Evolutionary conservation across 1,139 yeast species (phyloP).

Genomic region (Insectozyma bohioensis): DNA sequence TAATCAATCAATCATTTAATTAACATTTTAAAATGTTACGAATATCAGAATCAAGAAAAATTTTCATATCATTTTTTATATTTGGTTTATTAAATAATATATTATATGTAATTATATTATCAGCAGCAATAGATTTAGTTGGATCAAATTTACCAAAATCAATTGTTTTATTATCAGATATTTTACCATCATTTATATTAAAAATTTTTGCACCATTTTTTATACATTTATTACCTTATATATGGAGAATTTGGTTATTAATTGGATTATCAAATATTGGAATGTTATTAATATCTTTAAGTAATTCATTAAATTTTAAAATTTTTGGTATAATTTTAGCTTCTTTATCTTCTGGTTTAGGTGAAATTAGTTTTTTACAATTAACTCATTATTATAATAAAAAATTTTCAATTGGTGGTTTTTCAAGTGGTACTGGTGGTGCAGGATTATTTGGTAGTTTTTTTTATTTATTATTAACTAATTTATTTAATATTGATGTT

Average conservation of each 20-base stretch:
- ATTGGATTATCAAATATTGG: slow-evolving; percentile 68
- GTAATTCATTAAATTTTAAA: slow-evolving; percentile 31
- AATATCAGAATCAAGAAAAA: slow-evolving; percentile 7
- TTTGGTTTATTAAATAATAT: slow-evolving; percentile 89
- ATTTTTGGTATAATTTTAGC: slow-evolving; percentile 79
- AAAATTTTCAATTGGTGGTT: slow-evolving; percentile 66
- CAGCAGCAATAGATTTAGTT: slow-evolving; percentile 91
- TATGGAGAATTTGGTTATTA: slow-evolving; percentile 50
- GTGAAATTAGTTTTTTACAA: slow-evolving; percentile 85
- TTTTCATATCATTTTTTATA: slow-evolving; percentile 65
- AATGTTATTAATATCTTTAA: slow-evolving; percentile 67
- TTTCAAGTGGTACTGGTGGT: slow-evolving; percentile 94
- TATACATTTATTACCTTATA: slow-evolving; percentile 65
- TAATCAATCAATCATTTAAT: too few relatives aligned
- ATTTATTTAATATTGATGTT: slow-evolving; percentile 31
- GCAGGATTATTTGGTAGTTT: slow-evolving; percentile 86
- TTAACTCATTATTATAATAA: slow-evolving; percentile 69
- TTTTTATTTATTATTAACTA: slow-evolving; percentile 41
- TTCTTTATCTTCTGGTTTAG: slow-evolving; percentile 82
- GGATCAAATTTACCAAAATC: slow-evolving; percentile 86
- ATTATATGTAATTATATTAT: slow-evolving; percentile 83
- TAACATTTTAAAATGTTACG: too few relatives aligned
- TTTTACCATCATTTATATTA: slow-evolving; percentile 73
- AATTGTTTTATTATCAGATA: slow-evolving; percentile 80
- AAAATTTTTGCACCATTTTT: slow-evolving; percentile 79